These are phyloP conservation scores for Discostella pseudostelligera DNA, from an alignment of 108 stramenopile species.

Conservation along the genomic window DNA sequence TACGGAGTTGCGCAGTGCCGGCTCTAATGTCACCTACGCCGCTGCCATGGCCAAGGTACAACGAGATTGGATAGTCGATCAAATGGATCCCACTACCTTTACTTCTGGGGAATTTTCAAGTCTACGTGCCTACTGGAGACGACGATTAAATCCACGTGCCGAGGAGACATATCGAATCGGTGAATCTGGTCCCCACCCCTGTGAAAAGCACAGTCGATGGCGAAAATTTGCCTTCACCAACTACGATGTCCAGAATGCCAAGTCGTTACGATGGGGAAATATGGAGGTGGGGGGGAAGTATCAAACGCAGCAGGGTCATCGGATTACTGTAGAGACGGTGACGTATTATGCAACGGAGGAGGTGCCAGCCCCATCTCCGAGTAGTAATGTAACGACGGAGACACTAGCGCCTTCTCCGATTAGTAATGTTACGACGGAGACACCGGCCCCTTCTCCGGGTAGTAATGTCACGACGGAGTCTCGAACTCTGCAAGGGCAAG, in stretches of 20 bases:
- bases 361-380: neutral
- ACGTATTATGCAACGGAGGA: neutral
- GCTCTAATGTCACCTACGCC: neutral
- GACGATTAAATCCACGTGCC: constrained; percentile 34
- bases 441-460: neutral
- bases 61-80: constrained; percentile 16
- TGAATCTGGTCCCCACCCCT: constrained; percentile 36
- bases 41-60: constrained; percentile 29
- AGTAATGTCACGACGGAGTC: neutral
- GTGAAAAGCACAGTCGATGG: constrained; percentile 36
- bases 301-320: constrained; percentile 25
- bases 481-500: constrained; percentile 4
- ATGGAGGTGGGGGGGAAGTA: constrained; percentile 21
- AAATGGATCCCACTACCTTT: constrained; percentile 39
- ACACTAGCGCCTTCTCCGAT: neutral
- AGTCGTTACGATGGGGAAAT: constrained; percentile 37
- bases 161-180: constrained; percentile 40
- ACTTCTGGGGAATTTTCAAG: constrained; percentile 21
- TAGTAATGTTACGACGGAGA: neutral
- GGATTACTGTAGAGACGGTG: constrained; percentile 31
- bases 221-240: constrained; percentile 46
- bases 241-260: constrained; percentile 37
- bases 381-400: neutral
- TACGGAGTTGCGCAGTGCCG: neutral
- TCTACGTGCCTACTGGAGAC: constrained; percentile 43